Evolutionary conservation across 2,329 filamentous ascomycete species (phyloP).

Genomic region (Septoria linicola): DNA sequence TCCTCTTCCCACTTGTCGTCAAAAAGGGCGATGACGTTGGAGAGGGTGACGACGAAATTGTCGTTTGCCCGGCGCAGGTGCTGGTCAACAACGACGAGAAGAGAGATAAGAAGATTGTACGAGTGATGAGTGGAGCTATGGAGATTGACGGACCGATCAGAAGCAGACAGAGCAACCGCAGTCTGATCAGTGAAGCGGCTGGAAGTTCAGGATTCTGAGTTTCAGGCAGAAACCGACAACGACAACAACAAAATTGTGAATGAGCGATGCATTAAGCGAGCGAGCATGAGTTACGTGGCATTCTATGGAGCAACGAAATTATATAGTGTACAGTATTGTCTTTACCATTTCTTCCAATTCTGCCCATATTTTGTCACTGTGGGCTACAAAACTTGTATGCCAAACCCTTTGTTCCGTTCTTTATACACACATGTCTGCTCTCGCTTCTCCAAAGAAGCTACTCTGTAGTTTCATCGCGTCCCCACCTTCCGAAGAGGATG

Average conservation of each 20-base stretch:
- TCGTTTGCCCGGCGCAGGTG: slow-evolving; percentile 93
- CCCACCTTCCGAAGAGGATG: neutral
- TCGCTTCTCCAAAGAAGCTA: too few species aligned
- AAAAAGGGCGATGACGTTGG: slow-evolving; percentile 91
- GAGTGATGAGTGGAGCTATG: slow-evolving; percentile 53
- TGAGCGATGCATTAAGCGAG: slow-evolving; percentile 6
- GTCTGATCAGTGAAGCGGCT: slow-evolving; percentile 34
- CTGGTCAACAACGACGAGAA: slow-evolving; percentile 57
- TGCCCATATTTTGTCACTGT: too few species aligned
- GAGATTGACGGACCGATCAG: slow-evolving; percentile 42
- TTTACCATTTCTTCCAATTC: too few species aligned
- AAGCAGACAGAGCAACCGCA: slow-evolving; percentile 30
- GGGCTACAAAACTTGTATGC: too few species aligned
- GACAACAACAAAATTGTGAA: neutral
- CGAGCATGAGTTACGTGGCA: slow-evolving; percentile 9
- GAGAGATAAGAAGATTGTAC: slow-evolving; percentile 48
- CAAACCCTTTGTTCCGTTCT: too few species aligned
- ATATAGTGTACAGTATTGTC: slow-evolving; percentile 12
- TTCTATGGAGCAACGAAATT: slow-evolving; percentile 6
- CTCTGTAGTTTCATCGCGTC: too few species aligned
- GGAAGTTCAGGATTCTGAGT: slow-evolving; percentile 29
- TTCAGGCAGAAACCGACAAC: too few species aligned
- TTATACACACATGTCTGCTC: too few species aligned
- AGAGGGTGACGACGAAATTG: slow-evolving; percentile 87
- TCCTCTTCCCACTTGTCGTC: slow-evolving; percentile 93